Conservation (phyloP, 352 stramenopile species). For the Globisporangium mamillatum region DNA sequence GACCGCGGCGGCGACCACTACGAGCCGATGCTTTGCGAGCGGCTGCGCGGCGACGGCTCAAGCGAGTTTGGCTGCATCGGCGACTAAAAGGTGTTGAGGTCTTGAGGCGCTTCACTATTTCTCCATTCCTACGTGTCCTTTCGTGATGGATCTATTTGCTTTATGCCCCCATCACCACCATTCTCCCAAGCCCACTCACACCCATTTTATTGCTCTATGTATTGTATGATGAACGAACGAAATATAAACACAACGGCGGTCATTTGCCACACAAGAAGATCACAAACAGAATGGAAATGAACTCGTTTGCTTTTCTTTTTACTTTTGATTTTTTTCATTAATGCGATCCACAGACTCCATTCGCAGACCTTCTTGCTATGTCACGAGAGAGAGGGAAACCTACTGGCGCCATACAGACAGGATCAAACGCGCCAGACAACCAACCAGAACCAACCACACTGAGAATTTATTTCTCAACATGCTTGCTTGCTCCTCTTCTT, state of each 20-base stretch:
- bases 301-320: conserved; percentile 11
- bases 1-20: conserved; percentile 87
- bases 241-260: conserved; percentile 3
- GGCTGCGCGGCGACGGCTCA: conserved; percentile 79
- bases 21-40: conserved; percentile 84
- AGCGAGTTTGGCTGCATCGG: conserved; percentile 81
- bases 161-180: conserved; percentile 4
- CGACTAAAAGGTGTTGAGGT: conserved; percentile 33
- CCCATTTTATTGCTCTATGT: conserved; percentile 7
- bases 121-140: neutral
- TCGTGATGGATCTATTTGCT: neutral
- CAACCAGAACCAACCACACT: neutral
- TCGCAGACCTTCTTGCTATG: neutral
- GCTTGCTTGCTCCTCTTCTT: neutral
- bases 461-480: neutral
- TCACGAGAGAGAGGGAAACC: neutral
- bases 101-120: neutral
- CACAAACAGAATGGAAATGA: neutral
- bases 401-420: neutral
- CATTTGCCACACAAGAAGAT: conserved; percentile 10
- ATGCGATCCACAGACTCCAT: conserved; percentile 10
- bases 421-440: neutral
- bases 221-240: conserved; percentile 20
- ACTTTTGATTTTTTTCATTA: conserved; percentile 13
- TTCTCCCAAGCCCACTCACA: neutral